A percentile compares a stretch with the other conserved stretches of the same genome.
Evolutionary conservation across 2,329 filamentous ascomycete genomes (phyloP).

Genomic region (Nemania abortiva): DNA sequence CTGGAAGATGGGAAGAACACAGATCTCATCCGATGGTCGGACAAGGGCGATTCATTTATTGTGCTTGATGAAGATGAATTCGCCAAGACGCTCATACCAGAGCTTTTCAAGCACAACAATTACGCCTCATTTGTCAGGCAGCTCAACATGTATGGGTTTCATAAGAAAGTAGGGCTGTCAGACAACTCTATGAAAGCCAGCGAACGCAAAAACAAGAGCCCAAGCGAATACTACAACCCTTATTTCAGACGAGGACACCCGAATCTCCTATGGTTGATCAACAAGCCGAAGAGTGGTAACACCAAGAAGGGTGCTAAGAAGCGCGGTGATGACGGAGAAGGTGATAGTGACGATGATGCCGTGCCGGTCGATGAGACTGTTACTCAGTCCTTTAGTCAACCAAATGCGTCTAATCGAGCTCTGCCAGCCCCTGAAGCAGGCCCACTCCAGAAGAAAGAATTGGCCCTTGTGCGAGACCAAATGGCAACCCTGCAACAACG

Average conservation of each 20-base stretch:
- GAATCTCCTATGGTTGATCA: slow-evolving; percentile 94
- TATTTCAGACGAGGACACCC: slow-evolving; percentile 95
- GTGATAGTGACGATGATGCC: slow-evolving; percentile 78
- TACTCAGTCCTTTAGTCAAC: slow-evolving; percentile 56
- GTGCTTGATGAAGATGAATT: slow-evolving; percentile 98
- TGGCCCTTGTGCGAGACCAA: slow-evolving; percentile 82
- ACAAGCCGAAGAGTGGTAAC: slow-evolving; percentile 85
- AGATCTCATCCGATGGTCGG: slow-evolving; percentile 95
- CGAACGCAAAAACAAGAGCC: slow-evolving; percentile 96
- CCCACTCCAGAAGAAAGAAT: slow-evolving; percentile 75
- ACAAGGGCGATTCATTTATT: slow-evolving; percentile 95
- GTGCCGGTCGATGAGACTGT: slow-evolving; percentile 55
- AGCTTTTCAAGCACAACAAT: slow-evolving; percentile 99
- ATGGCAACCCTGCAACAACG: slow-evolving; percentile 85
- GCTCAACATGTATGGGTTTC: slow-evolving; percentile 97
- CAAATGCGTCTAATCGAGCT: slow-evolving; percentile 51
- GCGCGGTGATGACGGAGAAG: slow-evolving; percentile 72
- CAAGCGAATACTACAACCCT: slow-evolving; percentile 97
- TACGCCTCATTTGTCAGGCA: slow-evolving; percentile 97
- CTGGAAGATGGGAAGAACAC: slow-evolving; percentile 93
- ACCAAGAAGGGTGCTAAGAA: slow-evolving; percentile 70
- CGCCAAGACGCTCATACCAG: slow-evolving; percentile 94
- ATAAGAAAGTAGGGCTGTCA: slow-evolving; percentile 92
- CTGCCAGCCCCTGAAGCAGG: slow-evolving; percentile 60
- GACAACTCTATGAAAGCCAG: slow-evolving; percentile 98